Conservation (phyloP, 2,329 filamentous ascomycete genomes). For the Bipolaris oryzae region DNA sequence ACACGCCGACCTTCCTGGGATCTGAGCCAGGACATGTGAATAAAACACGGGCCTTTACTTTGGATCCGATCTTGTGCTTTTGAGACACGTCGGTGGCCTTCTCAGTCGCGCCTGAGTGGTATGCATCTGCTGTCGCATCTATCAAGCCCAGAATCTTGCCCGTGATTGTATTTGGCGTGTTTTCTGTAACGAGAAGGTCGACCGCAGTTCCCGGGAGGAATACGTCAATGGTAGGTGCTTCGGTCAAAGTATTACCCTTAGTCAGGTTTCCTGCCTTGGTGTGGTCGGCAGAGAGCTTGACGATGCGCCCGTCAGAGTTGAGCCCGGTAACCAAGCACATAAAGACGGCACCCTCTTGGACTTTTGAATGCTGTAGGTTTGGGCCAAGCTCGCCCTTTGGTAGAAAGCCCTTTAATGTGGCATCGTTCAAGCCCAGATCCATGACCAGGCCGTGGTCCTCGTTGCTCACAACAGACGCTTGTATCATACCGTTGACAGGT, state of each 20-base stretch:
- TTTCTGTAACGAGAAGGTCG: conserved; percentile 80
- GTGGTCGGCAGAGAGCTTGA: conserved; percentile 80
- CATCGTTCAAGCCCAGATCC: conserved; percentile 78
- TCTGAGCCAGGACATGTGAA: conserved; percentile 84
- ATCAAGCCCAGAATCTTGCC: conserved; percentile 93
- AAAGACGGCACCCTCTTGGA: conserved; percentile 84
- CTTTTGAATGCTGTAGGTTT: conserved; percentile 65
- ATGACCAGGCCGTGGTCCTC: conserved; percentile 96
- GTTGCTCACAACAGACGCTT: conserved; percentile 88
- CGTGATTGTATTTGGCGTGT: conserved; percentile 73
- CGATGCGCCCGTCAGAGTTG: conserved; percentile 77
- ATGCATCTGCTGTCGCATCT: conserved; percentile 85
- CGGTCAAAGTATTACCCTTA: conserved; percentile 68
- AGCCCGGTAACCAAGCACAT: conserved; percentile 80
- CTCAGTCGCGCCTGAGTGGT: conserved; percentile 82
- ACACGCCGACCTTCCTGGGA: conserved; percentile 83
- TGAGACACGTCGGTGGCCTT: conserved; percentile 72
- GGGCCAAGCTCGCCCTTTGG: conserved; percentile 79
- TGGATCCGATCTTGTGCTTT: conserved; percentile 82
- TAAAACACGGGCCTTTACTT: conserved; percentile 83
- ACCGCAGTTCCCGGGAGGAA: conserved; percentile 92
- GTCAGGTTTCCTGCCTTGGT: conserved; percentile 71
- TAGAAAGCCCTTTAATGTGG: conserved; percentile 78
- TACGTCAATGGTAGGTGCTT: conserved; percentile 84
- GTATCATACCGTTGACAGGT: conserved; percentile 76